Evolutionary conservation across 2,329 filamentous ascomycete genomes (phyloP), one percentile per base, ranked within the genome.

Genomic region (Colletotrichum navitas): DNA sequence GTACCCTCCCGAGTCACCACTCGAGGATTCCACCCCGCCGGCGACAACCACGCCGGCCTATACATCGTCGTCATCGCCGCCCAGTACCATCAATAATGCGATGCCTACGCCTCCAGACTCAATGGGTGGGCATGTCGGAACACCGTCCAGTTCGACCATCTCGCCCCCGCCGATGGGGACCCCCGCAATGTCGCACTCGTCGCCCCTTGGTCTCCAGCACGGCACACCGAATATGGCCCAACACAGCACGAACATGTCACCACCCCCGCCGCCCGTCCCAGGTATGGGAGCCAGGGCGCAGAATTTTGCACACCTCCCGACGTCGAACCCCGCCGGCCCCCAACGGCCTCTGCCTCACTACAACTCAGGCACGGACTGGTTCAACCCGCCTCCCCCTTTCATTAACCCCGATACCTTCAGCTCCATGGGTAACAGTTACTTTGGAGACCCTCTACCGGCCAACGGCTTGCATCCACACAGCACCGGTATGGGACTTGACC

Each of bases 1-100:
- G 75, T 91, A 91, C 74, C 89, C 90, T 12, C 90, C 90, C 1
- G 89, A 91, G 26, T 81, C 82, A 3, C 73, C 79, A 3, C 74
- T 77, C 5, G 82, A 84, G 21, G 81, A 84, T 52, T 73, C 78
- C 24, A 78, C 79, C 10, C 78, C 81, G 2, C 77, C 82, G 29
- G 78, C 79, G 21, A 77, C 78, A 8, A 74, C 76, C 10, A 73
- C 73, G 18, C 70, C 74, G n/a, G 63, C 68, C 14, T 76, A 77
- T n/a, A 60, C 70, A 10, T 76, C 75, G 29, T 73, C 76, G 24
- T 75, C 74, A 4, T 73, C 74, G 10, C 72, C 74, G 21, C 65
- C 69, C 6, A 72, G 65, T 4, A 73, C 62, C 26, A 65, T 74
- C 47, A 39, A 66, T 62, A 76, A 73, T 55, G 72, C 78, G 8